Base-by-base conservation (phyloP, 768 basidiomycete species). In the Postia placenta region DNA sequence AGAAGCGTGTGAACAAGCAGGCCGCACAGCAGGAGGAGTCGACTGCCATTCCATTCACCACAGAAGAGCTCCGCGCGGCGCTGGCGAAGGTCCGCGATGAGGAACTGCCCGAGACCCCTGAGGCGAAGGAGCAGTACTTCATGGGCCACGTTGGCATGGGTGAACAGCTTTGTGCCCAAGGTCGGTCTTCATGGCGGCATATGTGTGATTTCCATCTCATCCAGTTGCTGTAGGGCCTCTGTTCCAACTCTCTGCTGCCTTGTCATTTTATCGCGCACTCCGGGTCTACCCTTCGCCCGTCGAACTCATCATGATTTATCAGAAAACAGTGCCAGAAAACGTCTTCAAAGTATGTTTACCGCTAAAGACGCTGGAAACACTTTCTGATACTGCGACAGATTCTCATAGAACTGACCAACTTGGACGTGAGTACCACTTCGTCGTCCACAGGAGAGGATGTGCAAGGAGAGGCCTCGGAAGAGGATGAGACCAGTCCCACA, bases 271-370 rank as follows among this genome's bases (percentile, higher is more conserved):
- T 78, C 80, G 92, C 43, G 94, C 92, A 1, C 81, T 98, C 50
- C 77, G 87, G 47, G 92, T 96, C 28, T 99, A 99, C 70, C 96
- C 96, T 43, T 82, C 88, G 25, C 92, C 94, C 0, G 81, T 92
- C 26, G 96, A 98, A 67, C 80, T 98, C 57, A 86, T 99, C 59
- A 81, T 87, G 66, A 94, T 98, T 53, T 95, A 96, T 61, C 84
- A 97, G 69, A 87, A 87, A 69, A 93, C 92, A 27, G 81, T 95
- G 25, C 87, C 91, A 2, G 76, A 79, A 23, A 75, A 82, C 30
- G 73, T 92, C 42, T 91, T 92, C 71, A 87, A 90, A 71, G 85
- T 85, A 48, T 26, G 70, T 66, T 9, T 20, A n/a, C n/a, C n/a
- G n/a, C n/a, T n/a, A n/a, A n/a, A n/a, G n/a, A n/a, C n/a, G n/a